Evolutionary conservation across 2,329 filamentous ascomycete genomes (phyloP).

Genomic region (Cercospora zeae-maydis): DNA sequence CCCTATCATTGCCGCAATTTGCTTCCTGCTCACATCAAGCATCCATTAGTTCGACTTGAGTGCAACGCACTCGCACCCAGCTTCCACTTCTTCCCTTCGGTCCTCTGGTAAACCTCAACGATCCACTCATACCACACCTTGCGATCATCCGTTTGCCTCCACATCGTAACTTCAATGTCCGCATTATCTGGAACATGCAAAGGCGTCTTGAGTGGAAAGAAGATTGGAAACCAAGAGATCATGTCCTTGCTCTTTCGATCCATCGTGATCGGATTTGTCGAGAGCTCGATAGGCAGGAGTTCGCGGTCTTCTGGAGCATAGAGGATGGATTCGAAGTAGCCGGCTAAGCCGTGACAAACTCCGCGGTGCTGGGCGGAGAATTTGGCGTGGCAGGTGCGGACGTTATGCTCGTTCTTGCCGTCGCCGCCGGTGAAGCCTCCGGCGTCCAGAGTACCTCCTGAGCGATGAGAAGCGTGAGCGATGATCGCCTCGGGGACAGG

Average conservation of each 20-base stretch:
- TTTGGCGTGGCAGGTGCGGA: conserved; percentile 69
- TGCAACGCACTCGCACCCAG: conserved; percentile 64
- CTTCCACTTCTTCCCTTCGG: conserved; percentile 61
- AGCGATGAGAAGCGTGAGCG: conserved; percentile 53
- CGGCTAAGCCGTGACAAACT: conserved; percentile 83
- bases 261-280: conserved; percentile 88
- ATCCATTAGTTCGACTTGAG: conserved; percentile 66
- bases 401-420: conserved; percentile 87
- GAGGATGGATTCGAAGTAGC: conserved; percentile 95
- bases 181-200: conserved; percentile 79
- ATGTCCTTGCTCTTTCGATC: conserved; percentile 91
- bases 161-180: conserved; percentile 89
- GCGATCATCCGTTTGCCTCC: conserved; percentile 89
- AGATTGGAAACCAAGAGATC: conserved; percentile 99
- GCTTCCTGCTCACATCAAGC: conserved; percentile 57
- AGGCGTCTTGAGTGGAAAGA: conserved; percentile 90
- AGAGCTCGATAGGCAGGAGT: conserved; percentile 70
- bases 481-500: conserved; percentile 62
- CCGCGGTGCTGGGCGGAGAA: conserved; percentile 78
- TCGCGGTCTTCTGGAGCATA: conserved; percentile 52
- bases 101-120: conserved; percentile 69
- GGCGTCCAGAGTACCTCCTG: conserved; percentile 62
- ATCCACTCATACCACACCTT: conserved; percentile 99
- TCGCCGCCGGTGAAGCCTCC: conserved; percentile 72
- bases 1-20: neutral